Percentiles rank a stretch among this genome's conserved stretches.
Evolutionary conservation across 192 early-diverging fungal species (phyloP).

Genomic region (Diversispora epigaea): DNA sequence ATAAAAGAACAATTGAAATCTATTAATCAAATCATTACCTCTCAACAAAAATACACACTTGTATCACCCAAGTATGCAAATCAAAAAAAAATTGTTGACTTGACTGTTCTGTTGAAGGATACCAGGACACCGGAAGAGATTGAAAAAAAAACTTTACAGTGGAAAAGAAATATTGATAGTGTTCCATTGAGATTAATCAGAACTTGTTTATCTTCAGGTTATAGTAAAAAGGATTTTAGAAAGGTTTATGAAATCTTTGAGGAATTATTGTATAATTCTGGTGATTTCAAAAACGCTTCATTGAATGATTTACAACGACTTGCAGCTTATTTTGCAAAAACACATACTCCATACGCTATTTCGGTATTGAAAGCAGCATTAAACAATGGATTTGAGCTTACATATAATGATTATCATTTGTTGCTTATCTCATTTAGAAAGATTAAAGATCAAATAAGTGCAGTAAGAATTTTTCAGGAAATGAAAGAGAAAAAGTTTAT

Average conservation of each 20-base stretch:
- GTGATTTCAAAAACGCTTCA: neutral
- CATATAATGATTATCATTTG: neutral
- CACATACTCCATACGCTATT: neutral
- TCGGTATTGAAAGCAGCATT: neutral
- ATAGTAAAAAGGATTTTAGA: neutral
- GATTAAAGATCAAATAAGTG: constrained; percentile 2
- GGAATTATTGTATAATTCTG: neutral
- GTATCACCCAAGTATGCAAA: no score
- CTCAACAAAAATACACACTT: no score
- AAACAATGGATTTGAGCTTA: neutral
- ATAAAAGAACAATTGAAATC: no score
- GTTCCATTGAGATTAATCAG: neutral
- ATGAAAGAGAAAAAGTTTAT: neutral
- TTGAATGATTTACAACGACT: neutral
- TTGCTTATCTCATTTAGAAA: constrained; percentile 3
- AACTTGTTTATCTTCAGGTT: neutral
- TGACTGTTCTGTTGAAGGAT: no score
- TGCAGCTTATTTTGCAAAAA: neutral
- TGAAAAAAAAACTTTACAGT: neutral
- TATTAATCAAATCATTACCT: no score
- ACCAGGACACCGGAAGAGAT: neutral
- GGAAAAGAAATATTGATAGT: neutral
- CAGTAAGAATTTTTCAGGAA: neutral
- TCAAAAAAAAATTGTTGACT: no score
- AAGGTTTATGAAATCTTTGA: neutral